A percentile compares a stretch with the other conserved stretches of the same genome.
phyloP scores from a whole-genome alignment of 179 eudicot species.

The Corrigiola litoralis region DNA sequence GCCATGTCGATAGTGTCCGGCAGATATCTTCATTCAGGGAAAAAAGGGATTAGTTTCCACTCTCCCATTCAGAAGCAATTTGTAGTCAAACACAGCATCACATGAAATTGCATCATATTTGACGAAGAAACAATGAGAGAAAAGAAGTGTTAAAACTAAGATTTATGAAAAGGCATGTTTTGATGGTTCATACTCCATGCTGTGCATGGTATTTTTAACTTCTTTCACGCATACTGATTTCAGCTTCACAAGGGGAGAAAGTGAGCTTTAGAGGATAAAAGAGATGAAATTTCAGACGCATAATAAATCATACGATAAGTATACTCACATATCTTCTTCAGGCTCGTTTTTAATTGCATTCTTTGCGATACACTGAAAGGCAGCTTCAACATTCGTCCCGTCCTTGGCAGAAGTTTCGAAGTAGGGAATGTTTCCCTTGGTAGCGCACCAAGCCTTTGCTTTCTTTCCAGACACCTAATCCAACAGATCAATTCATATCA shows the following conservation, averaged over 20 bases:
- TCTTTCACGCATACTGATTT: too few relatives aligned
- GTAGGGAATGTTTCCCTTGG: constrained; percentile 75
- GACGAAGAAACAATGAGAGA: background rate
- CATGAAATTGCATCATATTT: background rate
- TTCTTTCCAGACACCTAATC: constrained; percentile 71
- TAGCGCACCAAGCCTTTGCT: constrained; percentile 81
- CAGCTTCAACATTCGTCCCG: constrained; percentile 71
- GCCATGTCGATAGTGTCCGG: constrained; percentile 77
- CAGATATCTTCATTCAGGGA: constrained; percentile 41
- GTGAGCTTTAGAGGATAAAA: background rate
- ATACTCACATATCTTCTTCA: constrained; percentile 67
- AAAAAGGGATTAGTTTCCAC: constrained; percentile 3
- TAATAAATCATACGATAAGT: background rate
- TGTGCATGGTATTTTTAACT: background rate
- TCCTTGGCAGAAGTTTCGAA: constrained; percentile 81
- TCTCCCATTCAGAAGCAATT: background rate
- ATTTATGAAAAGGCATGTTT: background rate
- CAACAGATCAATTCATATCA: constrained; percentile 6
- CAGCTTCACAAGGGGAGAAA: background rate
- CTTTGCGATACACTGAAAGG: constrained; percentile 67
- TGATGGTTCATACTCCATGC: background rate
- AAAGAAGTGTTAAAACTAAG: background rate
- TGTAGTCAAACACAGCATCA: background rate
- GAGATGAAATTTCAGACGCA: background rate
- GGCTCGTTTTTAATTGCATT: constrained; percentile 74